Percentiles rank a stretch among this genome's conserved stretches.
These are phyloP conservation scores for Trifolium pratense DNA, from an alignment of 306 rosid species.

Conservation along the genomic window DNA sequence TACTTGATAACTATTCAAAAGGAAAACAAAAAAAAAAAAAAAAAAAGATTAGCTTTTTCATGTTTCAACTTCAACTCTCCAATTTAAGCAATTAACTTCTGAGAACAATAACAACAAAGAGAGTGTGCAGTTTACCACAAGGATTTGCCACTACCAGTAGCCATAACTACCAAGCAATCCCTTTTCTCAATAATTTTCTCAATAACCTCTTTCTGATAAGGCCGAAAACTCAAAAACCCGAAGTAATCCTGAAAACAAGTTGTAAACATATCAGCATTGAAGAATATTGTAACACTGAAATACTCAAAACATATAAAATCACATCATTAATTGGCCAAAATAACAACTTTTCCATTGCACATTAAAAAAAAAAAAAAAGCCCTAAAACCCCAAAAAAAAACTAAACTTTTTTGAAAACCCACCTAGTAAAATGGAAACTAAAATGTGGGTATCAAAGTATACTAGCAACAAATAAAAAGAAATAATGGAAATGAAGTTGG, in stretches of 20 bases:
- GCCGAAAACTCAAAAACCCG: slow-evolving; percentile 74
- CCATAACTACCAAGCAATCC: slow-evolving; percentile 88
- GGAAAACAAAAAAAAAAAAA: slow-evolving; percentile 4
- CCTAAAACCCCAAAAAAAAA: not conserved
- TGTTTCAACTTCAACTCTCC: slow-evolving; percentile 15
- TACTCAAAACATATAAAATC: not conserved
- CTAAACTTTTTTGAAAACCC: slow-evolving; percentile 6
- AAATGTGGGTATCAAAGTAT: slow-evolving; percentile 11
- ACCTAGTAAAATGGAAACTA: not conserved
- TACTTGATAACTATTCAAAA: slow-evolving; percentile 70
- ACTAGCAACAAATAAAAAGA: not conserved
- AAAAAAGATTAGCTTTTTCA: not conserved
- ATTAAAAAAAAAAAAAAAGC: not conserved
- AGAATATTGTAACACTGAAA: slow-evolving; percentile 20
- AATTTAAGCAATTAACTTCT: slow-evolving; percentile 11
- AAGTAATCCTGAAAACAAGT: slow-evolving; percentile 56
- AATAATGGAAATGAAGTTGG: not conserved
- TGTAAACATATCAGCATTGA: slow-evolving; percentile 22
- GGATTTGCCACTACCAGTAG: slow-evolving; percentile 94
- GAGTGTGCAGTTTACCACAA: slow-evolving; percentile 57
- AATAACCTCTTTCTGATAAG: slow-evolving; percentile 72
- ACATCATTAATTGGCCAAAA: not conserved
- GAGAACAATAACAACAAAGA: not conserved
- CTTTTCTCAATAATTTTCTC: slow-evolving; percentile 65
- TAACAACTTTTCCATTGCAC: slow-evolving; percentile 24